phyloP scores from a whole-genome alignment of 495 filamentous ascomycete species.

The Wilcoxina mikolae region DNA sequence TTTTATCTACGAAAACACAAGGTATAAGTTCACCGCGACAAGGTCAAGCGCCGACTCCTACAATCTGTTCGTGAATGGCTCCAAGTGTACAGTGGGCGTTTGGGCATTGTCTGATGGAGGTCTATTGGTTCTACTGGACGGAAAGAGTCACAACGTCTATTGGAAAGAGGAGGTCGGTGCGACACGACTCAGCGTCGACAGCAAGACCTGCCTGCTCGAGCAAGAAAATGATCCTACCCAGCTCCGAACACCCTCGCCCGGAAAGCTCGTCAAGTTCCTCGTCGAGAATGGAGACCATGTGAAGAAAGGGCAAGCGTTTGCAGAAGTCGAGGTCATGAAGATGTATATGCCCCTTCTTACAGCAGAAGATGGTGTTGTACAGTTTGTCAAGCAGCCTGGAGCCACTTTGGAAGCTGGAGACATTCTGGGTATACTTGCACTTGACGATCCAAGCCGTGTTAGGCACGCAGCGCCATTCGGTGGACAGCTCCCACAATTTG shows the following conservation, averaged over 20 bases:
- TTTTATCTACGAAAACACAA: conserved; percentile 91
- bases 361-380: conserved; percentile 93
- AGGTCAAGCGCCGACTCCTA: conserved; percentile 87
- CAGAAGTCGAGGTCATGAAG: conserved; percentile 99
- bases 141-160: conserved; percentile 94
- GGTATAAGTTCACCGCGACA: conserved; percentile 98
- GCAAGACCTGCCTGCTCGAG: conserved; percentile 94
- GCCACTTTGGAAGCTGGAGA: conserved; percentile 96
- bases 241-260: conserved; percentile 82
- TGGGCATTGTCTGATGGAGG: conserved; percentile 87
- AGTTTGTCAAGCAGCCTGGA: conserved; percentile 97
- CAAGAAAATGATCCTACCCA: conserved; percentile 99
- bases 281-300: conserved; percentile 96
- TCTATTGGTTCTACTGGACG: conserved; percentile 75
- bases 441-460: conserved; percentile 91
- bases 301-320: conserved; percentile 80
- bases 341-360: conserved; percentile 99
- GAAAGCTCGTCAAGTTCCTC: conserved; percentile 96
- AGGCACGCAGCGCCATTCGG: conserved; percentile 96
- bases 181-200: conserved; percentile 87
- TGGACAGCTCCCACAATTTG: conserved; percentile 76
- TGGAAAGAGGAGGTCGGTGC: conserved; percentile 98
- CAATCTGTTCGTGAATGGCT: conserved; percentile 97
- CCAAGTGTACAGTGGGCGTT: conserved; percentile 86
- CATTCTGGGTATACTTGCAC: conserved; percentile 89